These are phyloP conservation scores for Diplodia mutila DNA, from an alignment of 2,329 filamentous ascomycete species.

Conservation along the genomic window DNA sequence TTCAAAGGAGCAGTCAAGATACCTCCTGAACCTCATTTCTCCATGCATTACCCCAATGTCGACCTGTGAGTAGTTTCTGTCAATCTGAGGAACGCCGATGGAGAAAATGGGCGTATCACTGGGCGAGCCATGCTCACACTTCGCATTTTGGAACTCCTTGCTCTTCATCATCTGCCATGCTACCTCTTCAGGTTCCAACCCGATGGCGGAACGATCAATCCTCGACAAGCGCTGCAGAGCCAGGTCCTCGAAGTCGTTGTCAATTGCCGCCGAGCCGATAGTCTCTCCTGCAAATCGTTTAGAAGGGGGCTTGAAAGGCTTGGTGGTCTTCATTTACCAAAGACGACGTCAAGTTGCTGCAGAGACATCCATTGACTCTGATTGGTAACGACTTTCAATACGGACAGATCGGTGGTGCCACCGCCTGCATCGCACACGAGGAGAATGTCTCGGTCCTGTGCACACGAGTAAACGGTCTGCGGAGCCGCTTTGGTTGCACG, in stretches of 20 bases:
- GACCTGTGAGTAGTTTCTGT: conserved; percentile 38
- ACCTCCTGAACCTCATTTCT: conserved; percentile 39
- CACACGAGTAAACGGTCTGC: not conserved
- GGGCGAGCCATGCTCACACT: conserved; percentile 46
- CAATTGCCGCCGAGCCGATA: conserved; percentile 48
- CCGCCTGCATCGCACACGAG: conserved; percentile 57
- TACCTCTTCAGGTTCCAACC: conserved; percentile 39
- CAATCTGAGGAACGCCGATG: conserved; percentile 41
- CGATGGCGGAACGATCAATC: conserved; percentile 36
- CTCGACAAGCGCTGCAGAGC: conserved; percentile 37
- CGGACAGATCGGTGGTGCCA: conserved; percentile 51
- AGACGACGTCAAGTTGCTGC: conserved; percentile 44
- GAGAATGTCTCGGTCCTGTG: conserved; percentile 47
- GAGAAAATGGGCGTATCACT: conserved; percentile 43
- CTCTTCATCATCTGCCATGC: conserved; percentile 48
- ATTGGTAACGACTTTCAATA: conserved; percentile 40
- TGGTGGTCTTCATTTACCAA: conserved; percentile 29
- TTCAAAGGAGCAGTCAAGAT: not conserved
- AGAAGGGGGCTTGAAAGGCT: too few species aligned
- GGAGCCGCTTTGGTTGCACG: not conserved
- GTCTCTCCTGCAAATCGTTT: conserved; percentile 34
- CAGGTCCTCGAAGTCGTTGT: conserved; percentile 45
- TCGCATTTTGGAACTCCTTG: conserved; percentile 45
- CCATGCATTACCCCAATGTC: conserved; percentile 39
- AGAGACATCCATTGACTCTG: conserved; percentile 36